Base-by-base conservation (phyloP, 306 rosid species). In the Quercus rubra region DNA sequence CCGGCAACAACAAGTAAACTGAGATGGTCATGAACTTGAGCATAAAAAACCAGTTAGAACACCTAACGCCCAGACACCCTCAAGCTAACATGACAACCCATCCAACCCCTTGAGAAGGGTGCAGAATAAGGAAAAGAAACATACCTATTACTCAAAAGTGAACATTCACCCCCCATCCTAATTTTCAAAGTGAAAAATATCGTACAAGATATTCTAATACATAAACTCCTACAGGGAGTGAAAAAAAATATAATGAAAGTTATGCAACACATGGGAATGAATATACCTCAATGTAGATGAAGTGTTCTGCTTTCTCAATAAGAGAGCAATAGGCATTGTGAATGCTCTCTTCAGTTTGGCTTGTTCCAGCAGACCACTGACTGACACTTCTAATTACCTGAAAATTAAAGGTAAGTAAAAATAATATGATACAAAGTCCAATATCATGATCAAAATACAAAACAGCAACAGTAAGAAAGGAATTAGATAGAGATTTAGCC, bases 311-410 rank as follows among this genome's bases (percentile, higher is more conserved):
- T 87, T 90, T 96, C 82, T 93, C 97, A 23, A 96, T 96, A 62
- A 96, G 94, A 81, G 97, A 88, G 73, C 99, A 91, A 85, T 96
- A 96, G 70, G 99, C 96, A 89, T 43, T 87, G 87, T 96, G 98
- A 86, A 96, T 96, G 86, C 99, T 93, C 71, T 88, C 92, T 86
- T 96, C 99, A 5, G 81, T 88, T 93, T 87, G 98, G 83, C 99
- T 96, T 82, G 99, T 93, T 78, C 99, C 99, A 77, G 99, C 94
- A 38, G 99, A 96, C 98, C 99, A 93, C 79, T 96, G 99, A 78
- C 99, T 93, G 77, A 96, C 98, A 31, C 99, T 93, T 90, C 99
- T 92, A 80, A 96, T 90, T 68, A 96, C 91, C 99, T 96, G 85
- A 82, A 80, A 74, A 84, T 66, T 54, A 76, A 74, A 77, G 57